These are phyloP conservation scores for Lecanoromycetidae sp. DNA, from an alignment of 2,329 filamentous ascomycete species.

Conservation along the genomic window DNA sequence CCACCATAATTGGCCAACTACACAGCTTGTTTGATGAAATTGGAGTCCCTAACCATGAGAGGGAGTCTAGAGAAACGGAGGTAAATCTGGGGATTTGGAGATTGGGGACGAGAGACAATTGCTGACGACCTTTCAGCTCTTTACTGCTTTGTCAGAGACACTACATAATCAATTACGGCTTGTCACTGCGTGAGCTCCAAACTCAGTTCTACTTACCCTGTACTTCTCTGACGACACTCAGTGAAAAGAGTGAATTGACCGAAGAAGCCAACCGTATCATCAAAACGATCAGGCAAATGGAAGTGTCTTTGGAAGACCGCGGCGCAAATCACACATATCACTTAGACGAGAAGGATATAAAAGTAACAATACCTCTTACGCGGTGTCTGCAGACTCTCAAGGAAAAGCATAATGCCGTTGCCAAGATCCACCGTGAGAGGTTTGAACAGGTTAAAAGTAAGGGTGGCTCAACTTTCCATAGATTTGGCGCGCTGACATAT, in stretches of 20 bases:
- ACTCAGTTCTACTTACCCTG: constrained; percentile 2
- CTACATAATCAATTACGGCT: constrained; percentile 78
- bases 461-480: constrained; percentile 23
- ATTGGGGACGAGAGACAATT: constrained; percentile 10
- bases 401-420: constrained; percentile 72
- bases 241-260: constrained; percentile 81
- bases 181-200: constrained; percentile 51
- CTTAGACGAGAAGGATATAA: constrained; percentile 53
- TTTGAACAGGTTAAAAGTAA: constrained; percentile 91
- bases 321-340: constrained; percentile 53
- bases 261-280: constrained; percentile 81
- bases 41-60: constrained; percentile 84
- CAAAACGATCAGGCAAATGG: constrained; percentile 83
- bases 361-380: constrained; percentile 71
- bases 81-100: constrained; percentile 68
- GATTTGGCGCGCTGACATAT: constrained; percentile 21
- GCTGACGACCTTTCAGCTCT: constrained; percentile 52
- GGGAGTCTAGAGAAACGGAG: constrained; percentile 79
- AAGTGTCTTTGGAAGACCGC: constrained; percentile 70
- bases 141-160: constrained; percentile 80
- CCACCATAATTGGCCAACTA: constrained; percentile 81
- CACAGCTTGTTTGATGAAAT: constrained; percentile 97
- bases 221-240: constrained; percentile 24
- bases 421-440: constrained; percentile 74
- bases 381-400: constrained; percentile 68